phyloP scores from a whole-genome alignment of 176 grass and related monocot genomes.

The Hordeum vulgare region MorexV3_pseudomolecules_assembly NC_058521.1:53563232-53563731 shows the following conservation, averaged over 20 bases:
- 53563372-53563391: conserved; percentile 42
- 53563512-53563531: conserved; percentile 45
- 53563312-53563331: conserved; percentile 64
- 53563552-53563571: conserved; percentile 47
- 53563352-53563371: conserved; percentile 40
- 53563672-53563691: conserved; percentile 34
- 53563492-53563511: conserved; percentile 24
- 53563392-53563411: conserved; percentile 51
- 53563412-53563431: conserved; percentile 71
- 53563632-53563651: conserved; percentile 53
- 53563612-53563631: conserved; percentile 59
- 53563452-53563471: conserved; percentile 12
- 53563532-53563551: conserved; percentile 60
- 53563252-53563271: too few species aligned
- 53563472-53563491: not conserved
- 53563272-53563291: not conserved
- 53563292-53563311: conserved; percentile 30
- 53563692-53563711: conserved; percentile 15
- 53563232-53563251: too few species aligned
- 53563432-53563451: conserved; percentile 44
- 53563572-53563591: conserved; percentile 21
- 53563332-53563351: conserved; percentile 64
- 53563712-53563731: not conserved
- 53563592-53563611: conserved; percentile 35
- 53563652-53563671: conserved; percentile 22